Evolutionary conservation across 2,329 filamentous ascomycete genomes (phyloP).

Genomic region (Pseudogymnoascus destructans): DNA sequence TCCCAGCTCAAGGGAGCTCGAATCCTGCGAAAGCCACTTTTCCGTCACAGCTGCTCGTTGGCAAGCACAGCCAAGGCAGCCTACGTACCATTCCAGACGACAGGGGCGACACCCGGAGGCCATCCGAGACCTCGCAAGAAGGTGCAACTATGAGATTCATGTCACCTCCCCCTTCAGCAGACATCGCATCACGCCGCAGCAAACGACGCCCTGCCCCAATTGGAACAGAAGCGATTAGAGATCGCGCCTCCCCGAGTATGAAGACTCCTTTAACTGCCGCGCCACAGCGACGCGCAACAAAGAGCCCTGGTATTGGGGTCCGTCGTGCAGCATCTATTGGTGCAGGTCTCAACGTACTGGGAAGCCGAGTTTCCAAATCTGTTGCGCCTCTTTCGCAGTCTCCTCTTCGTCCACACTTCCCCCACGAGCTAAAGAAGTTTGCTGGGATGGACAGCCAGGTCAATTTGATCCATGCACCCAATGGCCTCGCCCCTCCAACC

Average conservation of each 20-base stretch:
- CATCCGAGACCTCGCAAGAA: not conserved
- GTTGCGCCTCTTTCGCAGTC: not conserved
- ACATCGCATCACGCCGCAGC: slow-evolving; percentile 11
- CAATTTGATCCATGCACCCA: not conserved
- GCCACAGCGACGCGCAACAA: not conserved
- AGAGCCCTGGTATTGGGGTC: not conserved
- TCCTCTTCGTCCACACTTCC: slow-evolving; percentile 4
- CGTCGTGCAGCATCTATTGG: slow-evolving; percentile 9
- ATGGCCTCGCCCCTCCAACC: slow-evolving; percentile 8
- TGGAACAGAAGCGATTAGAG: slow-evolving; percentile 1
- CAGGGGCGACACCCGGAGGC: not conserved
- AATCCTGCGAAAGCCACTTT: not conserved
- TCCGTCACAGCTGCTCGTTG: slow-evolving; percentile 2
- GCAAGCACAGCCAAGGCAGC: not conserved
- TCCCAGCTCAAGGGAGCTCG: not conserved
- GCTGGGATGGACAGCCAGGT: slow-evolving; percentile 7
- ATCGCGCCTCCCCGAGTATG: slow-evolving; percentile 1
- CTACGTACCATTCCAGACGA: not conserved
- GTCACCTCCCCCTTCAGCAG: slow-evolving; percentile 11
- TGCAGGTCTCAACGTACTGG: slow-evolving; percentile 8
- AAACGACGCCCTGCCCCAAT: slow-evolving; percentile 5
- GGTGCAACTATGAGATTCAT: slow-evolving; percentile 8
- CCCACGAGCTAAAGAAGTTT: slow-evolving; percentile 3
- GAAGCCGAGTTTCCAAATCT: slow-evolving; percentile 4
- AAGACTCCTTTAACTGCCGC: not conserved